These are phyloP conservation scores for Colletotrichum cuscutae DNA, from an alignment of 2,329 filamentous ascomycete genomes.

Conservation along the genomic window DNA sequence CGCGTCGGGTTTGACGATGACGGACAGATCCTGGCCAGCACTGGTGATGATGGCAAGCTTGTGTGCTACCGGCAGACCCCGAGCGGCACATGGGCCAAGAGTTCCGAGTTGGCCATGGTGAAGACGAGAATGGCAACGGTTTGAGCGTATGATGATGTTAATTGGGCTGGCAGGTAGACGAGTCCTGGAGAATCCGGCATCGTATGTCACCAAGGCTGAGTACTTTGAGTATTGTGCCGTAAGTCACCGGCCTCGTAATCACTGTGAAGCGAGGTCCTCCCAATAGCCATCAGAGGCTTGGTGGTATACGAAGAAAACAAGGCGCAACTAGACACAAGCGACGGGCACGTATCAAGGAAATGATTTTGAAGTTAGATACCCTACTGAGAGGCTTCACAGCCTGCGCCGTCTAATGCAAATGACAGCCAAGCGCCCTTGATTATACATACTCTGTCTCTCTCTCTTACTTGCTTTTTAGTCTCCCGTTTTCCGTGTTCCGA, in stretches of 20 bases:
- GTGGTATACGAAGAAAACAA: background rate
- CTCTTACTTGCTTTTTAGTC: background rate
- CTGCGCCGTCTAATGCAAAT: conserved; percentile 1
- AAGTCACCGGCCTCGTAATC: background rate
- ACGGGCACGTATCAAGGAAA: conserved; percentile 5
- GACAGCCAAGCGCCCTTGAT: conserved; percentile 20
- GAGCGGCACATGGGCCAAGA: conserved; percentile 68
- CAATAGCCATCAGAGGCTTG: background rate
- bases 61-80: conserved; percentile 71
- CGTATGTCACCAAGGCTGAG: background rate
- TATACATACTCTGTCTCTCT: conserved; percentile 1
- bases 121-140: conserved; percentile 64
- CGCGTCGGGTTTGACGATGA: conserved; percentile 76
- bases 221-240: background rate
- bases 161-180: background rate
- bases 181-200: too few relatives aligned
- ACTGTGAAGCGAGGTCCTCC: background rate
- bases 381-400: conserved; percentile 18
- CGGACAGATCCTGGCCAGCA: conserved; percentile 79
- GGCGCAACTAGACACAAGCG: background rate
- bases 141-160: conserved; percentile 33
- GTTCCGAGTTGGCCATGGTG: conserved; percentile 68
- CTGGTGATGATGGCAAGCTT: conserved; percentile 78
- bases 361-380: conserved; percentile 27
- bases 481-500: background rate